Evolutionary conservation across 1,284 basidiomycete genomes (phyloP).

Genomic region (Trichosporon coremiiforme): DNA sequence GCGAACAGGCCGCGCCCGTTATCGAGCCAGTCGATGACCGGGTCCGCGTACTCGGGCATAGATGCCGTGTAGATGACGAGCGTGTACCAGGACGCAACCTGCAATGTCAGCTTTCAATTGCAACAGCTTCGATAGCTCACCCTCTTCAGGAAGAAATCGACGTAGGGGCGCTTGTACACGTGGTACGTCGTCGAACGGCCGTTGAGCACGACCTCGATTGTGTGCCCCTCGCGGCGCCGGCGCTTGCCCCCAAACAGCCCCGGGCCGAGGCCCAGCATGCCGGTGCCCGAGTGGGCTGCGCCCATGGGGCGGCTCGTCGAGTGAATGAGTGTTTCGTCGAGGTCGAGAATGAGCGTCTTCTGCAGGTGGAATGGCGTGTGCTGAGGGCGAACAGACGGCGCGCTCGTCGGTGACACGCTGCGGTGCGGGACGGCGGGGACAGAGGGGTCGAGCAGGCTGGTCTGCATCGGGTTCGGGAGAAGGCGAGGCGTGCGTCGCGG

Average conservation of each 20-base stretch:
- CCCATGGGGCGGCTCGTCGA: conserved; percentile 78
- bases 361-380: conserved; percentile 73
- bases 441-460: conserved; percentile 49
- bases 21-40: conserved; percentile 99
- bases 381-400: conserved; percentile 48
- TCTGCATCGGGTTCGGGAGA: conserved; percentile 50
- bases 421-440: conserved; percentile 55
- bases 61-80: conserved; percentile 98
- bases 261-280: conserved; percentile 67
- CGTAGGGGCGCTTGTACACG: conserved; percentile 97
- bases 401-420: conserved; percentile 22
- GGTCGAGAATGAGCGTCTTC: conserved; percentile 91
- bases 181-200: conserved; percentile 91
- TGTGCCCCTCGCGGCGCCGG: conserved; percentile 72
- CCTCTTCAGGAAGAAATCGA: conserved; percentile 92
- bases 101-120: conserved; percentile 20
- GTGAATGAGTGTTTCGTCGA: conserved; percentile 98
- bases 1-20: conserved; percentile 87
- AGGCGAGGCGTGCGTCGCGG: conserved; percentile 34
- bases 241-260: conserved; percentile 58
- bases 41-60: conserved; percentile 98
- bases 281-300: conserved; percentile 57
- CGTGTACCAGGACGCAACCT: conserved; percentile 99
- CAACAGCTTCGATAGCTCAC: conserved; percentile 58
- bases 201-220: conserved; percentile 92